Percentiles rank a stretch among this genome's conserved stretches.
Conservation (phyloP, 495 filamentous ascomycete genomes). For the Xylaria palmicola region DNA sequence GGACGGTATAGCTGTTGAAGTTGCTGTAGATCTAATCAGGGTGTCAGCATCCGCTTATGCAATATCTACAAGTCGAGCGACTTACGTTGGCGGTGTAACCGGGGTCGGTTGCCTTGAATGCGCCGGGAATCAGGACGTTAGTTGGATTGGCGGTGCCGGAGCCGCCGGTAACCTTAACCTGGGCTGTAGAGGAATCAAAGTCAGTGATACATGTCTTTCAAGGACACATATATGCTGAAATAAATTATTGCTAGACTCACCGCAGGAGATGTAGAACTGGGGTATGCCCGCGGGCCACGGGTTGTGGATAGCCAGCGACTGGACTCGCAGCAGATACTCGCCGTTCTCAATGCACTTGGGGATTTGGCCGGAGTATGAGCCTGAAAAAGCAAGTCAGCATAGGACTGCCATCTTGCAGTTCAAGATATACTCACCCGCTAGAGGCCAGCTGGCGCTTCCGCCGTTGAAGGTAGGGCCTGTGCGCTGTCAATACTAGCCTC, state of each 20-base stretch:
- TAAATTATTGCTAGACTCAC: too few relatives aligned
- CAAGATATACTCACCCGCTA: conserved; percentile 17
- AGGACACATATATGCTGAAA: neutral
- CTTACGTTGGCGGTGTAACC: conserved; percentile 40
- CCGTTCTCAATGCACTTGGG: conserved; percentile 47
- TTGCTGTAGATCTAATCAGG: conserved; percentile 26
- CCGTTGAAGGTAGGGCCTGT: conserved; percentile 26
- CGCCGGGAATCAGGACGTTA: conserved; percentile 49
- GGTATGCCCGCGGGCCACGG: conserved; percentile 36
- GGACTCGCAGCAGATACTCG: conserved; percentile 55
- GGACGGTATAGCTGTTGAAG: conserved; percentile 28
- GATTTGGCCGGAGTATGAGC: conserved; percentile 46
- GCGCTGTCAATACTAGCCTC: neutral
- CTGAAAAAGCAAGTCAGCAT: conserved; percentile 10
- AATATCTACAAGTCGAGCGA: neutral
- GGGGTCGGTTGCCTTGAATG: conserved; percentile 47
- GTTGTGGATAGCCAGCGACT: conserved; percentile 56
- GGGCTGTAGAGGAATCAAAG: conserved; percentile 14
- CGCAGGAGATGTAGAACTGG: conserved; percentile 31
- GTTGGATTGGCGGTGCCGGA: conserved; percentile 34
- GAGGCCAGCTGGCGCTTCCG: conserved; percentile 25
- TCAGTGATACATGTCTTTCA: neutral
- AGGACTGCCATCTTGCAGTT: too few relatives aligned
- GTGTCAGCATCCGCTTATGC: neutral
- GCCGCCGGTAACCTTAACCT: conserved; percentile 32